Percentiles rank a stretch among this genome's conserved stretches.
These are phyloP conservation scores for Kwoniella europaea DNA, from an alignment of 768 basidiomycete species.

Conservation along the genomic window DNA sequence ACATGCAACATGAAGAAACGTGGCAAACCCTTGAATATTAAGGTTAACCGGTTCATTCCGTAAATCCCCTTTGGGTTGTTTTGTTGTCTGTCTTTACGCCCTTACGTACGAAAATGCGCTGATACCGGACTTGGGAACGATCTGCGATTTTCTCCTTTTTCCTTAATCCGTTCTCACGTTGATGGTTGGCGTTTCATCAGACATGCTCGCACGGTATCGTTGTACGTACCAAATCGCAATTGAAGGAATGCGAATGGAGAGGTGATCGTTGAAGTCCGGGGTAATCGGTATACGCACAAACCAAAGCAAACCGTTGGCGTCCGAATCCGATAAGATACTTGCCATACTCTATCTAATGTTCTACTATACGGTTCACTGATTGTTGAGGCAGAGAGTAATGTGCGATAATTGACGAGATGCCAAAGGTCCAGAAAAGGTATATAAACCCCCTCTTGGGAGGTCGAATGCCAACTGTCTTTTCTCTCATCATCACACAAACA, in stretches of 20 bases:
- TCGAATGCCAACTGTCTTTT: slow-evolving; percentile 2
- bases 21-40: not conserved
- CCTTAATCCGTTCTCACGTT: not conserved
- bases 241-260: not conserved
- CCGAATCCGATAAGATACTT: not conserved
- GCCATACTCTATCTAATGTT: not conserved
- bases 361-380: too few species aligned
- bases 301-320: slow-evolving; percentile 14
- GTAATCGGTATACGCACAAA: not conserved
- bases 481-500: slow-evolving; percentile 21
- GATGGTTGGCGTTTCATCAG: not conserved
- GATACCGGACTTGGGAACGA: not conserved
- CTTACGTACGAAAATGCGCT: not conserved
- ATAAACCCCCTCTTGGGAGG: slow-evolving; percentile 16
- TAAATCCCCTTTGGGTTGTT: not conserved
- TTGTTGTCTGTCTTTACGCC: too few species aligned
- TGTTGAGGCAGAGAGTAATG: not conserved
- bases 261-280: not conserved
- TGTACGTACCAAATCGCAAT: not conserved
- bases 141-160: slow-evolving; percentile 1
- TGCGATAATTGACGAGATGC: not conserved
- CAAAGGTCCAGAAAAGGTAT: slow-evolving; percentile 14
- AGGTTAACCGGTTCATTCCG: slow-evolving; percentile 10
- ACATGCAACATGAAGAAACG: not conserved
- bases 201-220: too few species aligned